Percentiles rank a stretch among this genome's conserved stretches.
Evolutionary conservation across 345 rosid genomes (phyloP).

Genomic region (Sisymbrium irio): DNA sequence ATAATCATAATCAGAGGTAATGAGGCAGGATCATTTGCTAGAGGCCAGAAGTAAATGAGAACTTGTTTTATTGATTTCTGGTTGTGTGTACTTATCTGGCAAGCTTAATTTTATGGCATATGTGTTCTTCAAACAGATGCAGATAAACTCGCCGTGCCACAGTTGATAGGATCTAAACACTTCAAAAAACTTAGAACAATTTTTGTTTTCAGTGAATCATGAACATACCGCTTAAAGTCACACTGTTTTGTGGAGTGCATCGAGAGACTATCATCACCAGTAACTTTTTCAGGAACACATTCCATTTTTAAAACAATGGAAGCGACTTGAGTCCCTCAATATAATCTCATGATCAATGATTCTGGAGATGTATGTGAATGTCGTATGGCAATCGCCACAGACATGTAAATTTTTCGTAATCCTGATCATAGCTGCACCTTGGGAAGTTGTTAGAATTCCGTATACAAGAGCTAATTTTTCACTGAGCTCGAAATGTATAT

Average conservation of each 20-base stretch:
- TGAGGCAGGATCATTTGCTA: no score
- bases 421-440: constrained; percentile 58
- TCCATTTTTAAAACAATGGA: constrained; percentile 85
- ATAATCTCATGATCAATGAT: constrained; percentile 67
- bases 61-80: neutral
- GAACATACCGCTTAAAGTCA: neutral
- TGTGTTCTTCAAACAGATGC: neutral
- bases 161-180: constrained; percentile 14
- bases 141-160: neutral
- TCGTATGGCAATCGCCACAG: constrained; percentile 82
- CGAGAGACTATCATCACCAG: constrained; percentile 54
- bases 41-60: neutral
- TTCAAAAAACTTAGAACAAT: neutral
- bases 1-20: no score
- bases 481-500: constrained; percentile 68
- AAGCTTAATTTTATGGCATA: neutral
- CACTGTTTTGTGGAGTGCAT: neutral
- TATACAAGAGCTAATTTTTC: constrained; percentile 89
- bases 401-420: constrained; percentile 77
- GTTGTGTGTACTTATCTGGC: neutral
- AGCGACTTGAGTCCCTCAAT: constrained; percentile 84
- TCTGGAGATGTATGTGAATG: constrained; percentile 66
- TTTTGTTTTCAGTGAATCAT: neutral
- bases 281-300: constrained; percentile 75
- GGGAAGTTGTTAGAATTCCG: constrained; percentile 58